Evolutionary conservation across 352 stramenopile species (phyloP), one percentile per base, ranked within the genome.

Genomic region (Plasmopara halstedii): DNA sequence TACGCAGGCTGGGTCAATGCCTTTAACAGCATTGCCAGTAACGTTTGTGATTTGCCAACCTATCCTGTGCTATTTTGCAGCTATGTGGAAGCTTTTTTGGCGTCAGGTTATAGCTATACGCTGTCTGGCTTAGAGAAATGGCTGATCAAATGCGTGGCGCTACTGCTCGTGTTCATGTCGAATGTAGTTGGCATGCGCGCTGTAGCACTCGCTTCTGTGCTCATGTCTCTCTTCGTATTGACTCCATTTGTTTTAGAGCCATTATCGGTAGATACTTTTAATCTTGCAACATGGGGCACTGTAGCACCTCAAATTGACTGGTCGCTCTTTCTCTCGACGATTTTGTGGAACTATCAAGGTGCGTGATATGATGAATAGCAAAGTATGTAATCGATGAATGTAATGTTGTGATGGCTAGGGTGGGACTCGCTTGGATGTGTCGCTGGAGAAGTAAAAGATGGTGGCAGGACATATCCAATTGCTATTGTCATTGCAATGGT

Each of bases 261-360:
- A 0, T 42, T 93, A 46, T 83, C 62, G 14, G 49, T 93, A 13
- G 61, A 87, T 26, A 64, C 74, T 19, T 88, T 88, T 49, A 86
- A 89, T 40, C 52, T 84, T 14, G 59, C 74, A 2, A 88, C 73
- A 15, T 90, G 78, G 81, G 73, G 73, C 11, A 73, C 64, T 25
- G 68, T 84, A 6, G 70, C 78, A 13, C 74, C 75, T 10, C 21
- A 72, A 9, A 87, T 90, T 47, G 65, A 90, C 56, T 90, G 81
- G 81, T 88, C 76, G 18, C 41, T 88, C n/a, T 93, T 93, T 52
- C 66, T 90, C 21, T 88, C 76, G 3, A 89, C 79, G 1, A 88
- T 90, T 47, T 52, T 93, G 9, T 93, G 81, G 81, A 90, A 88
- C 50, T 88, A 88, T 40, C 81, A 93, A 74, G 81, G 81, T 68